Percentiles rank a stretch among this genome's conserved stretches.
phyloP scores from a whole-genome alignment of 1,284 basidiomycete species.

The Neonothopanus nambi region DNA sequence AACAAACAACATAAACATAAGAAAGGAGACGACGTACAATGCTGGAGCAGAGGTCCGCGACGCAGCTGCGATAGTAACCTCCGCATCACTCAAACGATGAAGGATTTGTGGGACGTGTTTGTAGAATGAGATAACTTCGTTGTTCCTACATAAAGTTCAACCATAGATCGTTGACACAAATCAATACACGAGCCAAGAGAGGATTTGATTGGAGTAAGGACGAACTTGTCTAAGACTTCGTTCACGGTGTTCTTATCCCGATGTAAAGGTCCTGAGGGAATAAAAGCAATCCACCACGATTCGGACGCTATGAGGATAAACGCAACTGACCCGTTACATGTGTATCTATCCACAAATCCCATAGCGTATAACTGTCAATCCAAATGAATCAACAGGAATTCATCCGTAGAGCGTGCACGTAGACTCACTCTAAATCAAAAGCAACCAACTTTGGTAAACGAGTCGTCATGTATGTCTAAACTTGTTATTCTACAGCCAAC shows the following conservation, averaged over 20 bases:
- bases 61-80: constrained; percentile 70
- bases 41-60: constrained; percentile 73
- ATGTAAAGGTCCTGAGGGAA: constrained; percentile 58
- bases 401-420: neutral
- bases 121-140: constrained; percentile 67
- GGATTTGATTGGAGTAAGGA: constrained; percentile 12
- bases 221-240: constrained; percentile 60
- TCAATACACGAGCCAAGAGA: neutral
- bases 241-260: constrained; percentile 58
- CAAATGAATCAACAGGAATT: constrained; percentile 10
- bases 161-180: too few relatives aligned
- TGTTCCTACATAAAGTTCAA: constrained; percentile 44
- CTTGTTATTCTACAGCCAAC: too few relatives aligned
- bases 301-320: neutral
- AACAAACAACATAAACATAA: neutral
- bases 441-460: constrained; percentile 68
- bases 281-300: constrained; percentile 22
- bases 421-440: constrained; percentile 80
- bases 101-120: constrained; percentile 77
- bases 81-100: constrained; percentile 54
- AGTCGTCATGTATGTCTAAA: constrained; percentile 27
- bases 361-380: constrained; percentile 70
- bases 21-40: constrained; percentile 50
- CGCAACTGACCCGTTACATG: constrained; percentile 49
- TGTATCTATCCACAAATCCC: constrained; percentile 86